Percentiles rank a stretch among this genome's conserved stretches.
Conservation (phyloP, 1,139 yeast species). For the Sugiyamaella xylanicola region DNA sequence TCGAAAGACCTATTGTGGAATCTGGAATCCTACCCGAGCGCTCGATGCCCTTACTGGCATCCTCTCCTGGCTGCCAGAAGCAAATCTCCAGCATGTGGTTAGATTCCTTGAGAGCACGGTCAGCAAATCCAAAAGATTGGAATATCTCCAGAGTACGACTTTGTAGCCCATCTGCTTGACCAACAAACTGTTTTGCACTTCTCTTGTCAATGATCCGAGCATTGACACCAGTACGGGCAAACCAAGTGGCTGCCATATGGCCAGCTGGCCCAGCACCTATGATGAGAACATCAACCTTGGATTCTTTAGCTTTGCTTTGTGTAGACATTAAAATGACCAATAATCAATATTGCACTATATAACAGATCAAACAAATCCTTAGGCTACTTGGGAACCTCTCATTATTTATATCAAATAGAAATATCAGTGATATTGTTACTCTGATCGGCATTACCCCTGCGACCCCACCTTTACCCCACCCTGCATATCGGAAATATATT, state of each 20-base stretch:
- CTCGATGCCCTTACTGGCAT: constrained; percentile 25
- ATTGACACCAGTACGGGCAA: constrained; percentile 42
- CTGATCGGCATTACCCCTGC: no score
- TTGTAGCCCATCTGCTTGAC: constrained; percentile 47
- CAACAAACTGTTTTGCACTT: constrained; percentile 39
- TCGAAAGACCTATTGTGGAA: constrained; percentile 41
- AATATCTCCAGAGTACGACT: constrained; percentile 44
- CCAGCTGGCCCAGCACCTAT: constrained; percentile 48
- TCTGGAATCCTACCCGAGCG: constrained; percentile 41
- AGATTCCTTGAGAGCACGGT: constrained; percentile 41
- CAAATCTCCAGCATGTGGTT: constrained; percentile 38
- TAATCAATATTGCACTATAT: no score
- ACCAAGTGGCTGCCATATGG: constrained; percentile 42
- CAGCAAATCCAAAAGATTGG: constrained; percentile 42
- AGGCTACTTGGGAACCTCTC: no score
- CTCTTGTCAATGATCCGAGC: constrained; percentile 44
- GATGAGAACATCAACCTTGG: constrained; percentile 43
- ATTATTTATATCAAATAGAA: no score
- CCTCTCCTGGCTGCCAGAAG: constrained; percentile 32
- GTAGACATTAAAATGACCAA: not conserved
- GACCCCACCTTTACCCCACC: not conserved
- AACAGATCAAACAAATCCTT: no score
- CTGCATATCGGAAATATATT: not conserved
- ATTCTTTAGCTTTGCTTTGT: constrained; percentile 26
- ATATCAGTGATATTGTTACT: no score